Evolutionary conservation across 805 yeast species (phyloP), one percentile per base, ranked within the genome.

Genomic region (Komagataella pseudopastoris): DNA sequence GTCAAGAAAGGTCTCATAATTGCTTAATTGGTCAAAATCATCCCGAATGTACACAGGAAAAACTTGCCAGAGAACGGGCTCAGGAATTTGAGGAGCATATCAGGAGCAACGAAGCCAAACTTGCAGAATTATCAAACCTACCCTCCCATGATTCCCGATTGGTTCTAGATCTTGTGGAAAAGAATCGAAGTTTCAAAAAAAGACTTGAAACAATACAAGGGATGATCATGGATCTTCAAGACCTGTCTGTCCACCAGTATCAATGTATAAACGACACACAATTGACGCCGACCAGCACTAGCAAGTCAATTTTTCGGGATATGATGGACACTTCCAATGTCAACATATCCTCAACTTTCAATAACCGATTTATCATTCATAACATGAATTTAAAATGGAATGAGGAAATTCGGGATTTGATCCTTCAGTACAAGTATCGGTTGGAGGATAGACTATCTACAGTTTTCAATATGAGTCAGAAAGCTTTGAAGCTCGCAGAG

Each of bases 301-400:
- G 39, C 14, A 30, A 30, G n/a, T 30, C 39, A 12, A 30, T 30
- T 30, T 30, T 30, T 30, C 39, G 39, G 39, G 39, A 30, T 30
- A 30, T 30, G 39, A 30, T 30, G 39, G 39, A 30, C 14, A 30
- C 39, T 30, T 30, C 39, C 14, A 30, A 30, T 30, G 39, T 30
- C 39, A 30, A 30, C 39, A 30, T 30, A 3, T 30, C 39, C 14
- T 30, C 39, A 30, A 30, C 39, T 12, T 85, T 78, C 64, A 76
- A 75, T 53, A 89, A 90, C 61, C 69, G 88, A 49, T 88, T 84
- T 63, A 77, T 82, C 53, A 67, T 88, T 20, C 90, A 88, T 57
- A 79, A 83, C 52, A 72, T 88, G 63, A 78, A 82, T 58, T 61
- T 89, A 57, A 85, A 81, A 57, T 89, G 96, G 96, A 83, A 86